phyloP scores from a whole-genome alignment of 345 rosid genomes.

The Gynandropsis gynandra region DNA sequence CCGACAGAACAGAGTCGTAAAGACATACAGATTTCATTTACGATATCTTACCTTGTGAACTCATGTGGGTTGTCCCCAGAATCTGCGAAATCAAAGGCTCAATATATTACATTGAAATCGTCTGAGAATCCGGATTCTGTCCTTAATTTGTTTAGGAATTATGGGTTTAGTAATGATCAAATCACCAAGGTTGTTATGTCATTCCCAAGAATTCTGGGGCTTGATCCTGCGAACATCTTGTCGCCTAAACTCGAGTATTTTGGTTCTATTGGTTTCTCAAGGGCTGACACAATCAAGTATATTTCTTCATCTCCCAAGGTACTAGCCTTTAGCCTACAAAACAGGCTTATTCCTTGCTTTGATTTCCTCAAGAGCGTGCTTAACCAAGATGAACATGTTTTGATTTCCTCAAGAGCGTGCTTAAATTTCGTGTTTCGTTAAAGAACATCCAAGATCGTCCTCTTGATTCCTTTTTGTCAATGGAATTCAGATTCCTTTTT shows the following conservation, averaged over 20 bases:
- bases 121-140: slow-evolving; percentile 14
- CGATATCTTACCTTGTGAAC: slow-evolving; percentile 12
- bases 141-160: slow-evolving; percentile 3
- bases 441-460: no score
- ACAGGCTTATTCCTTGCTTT: neutral
- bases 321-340: slow-evolving; percentile 2
- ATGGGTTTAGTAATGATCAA: slow-evolving; percentile 18
- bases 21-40: neutral
- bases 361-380: neutral
- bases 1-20: neutral
- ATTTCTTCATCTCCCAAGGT: neutral
- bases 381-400: neutral
- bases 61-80: slow-evolving; percentile 19
- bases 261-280: slow-evolving; percentile 13
- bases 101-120: neutral
- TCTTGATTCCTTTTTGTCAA: no score
- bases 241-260: slow-evolving; percentile 21
- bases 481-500: no score
- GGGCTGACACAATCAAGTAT: neutral
- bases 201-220: neutral
- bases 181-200: slow-evolving; percentile 1
- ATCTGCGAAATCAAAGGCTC: slow-evolving; percentile 4
- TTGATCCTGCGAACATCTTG: neutral
- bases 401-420: no score
- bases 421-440: no score